Evolutionary conservation across 2,329 filamentous ascomycete species (phyloP), one percentile per base, ranked within the genome.

Genomic region (Akanthomyces dipterigenus): DNA sequence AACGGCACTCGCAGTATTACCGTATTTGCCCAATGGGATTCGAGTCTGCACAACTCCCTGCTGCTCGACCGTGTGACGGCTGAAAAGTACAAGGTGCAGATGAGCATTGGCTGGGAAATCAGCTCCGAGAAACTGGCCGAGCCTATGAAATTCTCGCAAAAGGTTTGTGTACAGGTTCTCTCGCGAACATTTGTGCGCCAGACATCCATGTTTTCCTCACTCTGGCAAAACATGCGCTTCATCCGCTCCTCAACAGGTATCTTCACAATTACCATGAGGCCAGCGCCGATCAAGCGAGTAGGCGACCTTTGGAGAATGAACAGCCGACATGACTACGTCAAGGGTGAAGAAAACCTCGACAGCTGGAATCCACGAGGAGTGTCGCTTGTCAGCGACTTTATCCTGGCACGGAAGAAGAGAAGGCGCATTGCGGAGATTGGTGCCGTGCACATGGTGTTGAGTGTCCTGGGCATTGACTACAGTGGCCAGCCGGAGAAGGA

Each of bases 271-370:
- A 87, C 87, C 6, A 88, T 98, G 73, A 88, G 91, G 34, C 95
- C 95, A 0, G 88, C 91, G 8, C 92, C 92, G 3, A 92, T 96
- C 55, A 97, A 97, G 75, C 85, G 91, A 51, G 91, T 92, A 0
- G 91, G 91, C 3, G 95, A 99, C 71, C 80, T 99, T 14, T 99
- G 95, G 95, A 86, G 95, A 60, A 91, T 98, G 86, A 96, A 92
- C 73, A 98, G 93, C 18, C 88, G 91, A 63, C 89, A 96, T 69
- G 91, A 96, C 72, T 98, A 97, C 70, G 90, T 99, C 68, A 97
- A 96, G 73, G 95, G 95, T 60, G 93, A 99, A 75, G 95, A 99
- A 73, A 82, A 88, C 54, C 79, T 99, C 43, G 86, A 81, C 2
- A 86, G 87, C 61, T 99, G 95, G 95, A 86, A 88, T 8, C 93